Conservation (phyloP, 352 stramenopile species). For the Phytophthora cryptogea region DNA sequence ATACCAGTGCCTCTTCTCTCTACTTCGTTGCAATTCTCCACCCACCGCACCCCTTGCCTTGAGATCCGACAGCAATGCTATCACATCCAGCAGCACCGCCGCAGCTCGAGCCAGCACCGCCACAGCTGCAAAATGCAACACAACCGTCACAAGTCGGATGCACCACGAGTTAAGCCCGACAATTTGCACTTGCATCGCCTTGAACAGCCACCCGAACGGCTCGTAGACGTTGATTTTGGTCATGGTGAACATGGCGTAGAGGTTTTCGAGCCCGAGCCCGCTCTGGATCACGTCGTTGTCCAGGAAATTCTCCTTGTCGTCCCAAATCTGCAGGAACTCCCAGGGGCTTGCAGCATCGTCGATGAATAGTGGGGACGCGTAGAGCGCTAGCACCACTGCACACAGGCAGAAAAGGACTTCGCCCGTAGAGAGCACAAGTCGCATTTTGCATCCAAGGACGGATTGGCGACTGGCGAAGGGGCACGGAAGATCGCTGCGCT, state of each 20-base stretch:
- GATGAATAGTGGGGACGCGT: slow-evolving; percentile 22
- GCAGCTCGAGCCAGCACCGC: slow-evolving; percentile 34
- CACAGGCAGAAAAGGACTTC: slow-evolving; percentile 27
- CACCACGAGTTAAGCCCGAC: slow-evolving; percentile 43
- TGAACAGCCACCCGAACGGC: slow-evolving; percentile 67
- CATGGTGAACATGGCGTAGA: slow-evolving; percentile 56
- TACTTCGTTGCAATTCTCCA: neutral
- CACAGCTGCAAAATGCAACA: slow-evolving; percentile 43
- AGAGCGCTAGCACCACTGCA: slow-evolving; percentile 7
- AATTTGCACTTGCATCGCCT: slow-evolving; percentile 45
- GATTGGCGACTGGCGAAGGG: slow-evolving; percentile 3
- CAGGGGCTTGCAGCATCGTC: slow-evolving; percentile 25
- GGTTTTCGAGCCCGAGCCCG: slow-evolving; percentile 32
- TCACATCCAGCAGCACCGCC: slow-evolving; percentile 29
- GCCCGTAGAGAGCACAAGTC: slow-evolving; percentile 22
- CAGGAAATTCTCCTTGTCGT: slow-evolving; percentile 67
- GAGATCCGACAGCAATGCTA: slow-evolving; percentile 21
- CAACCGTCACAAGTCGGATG: slow-evolving; percentile 46
- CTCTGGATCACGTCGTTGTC: slow-evolving; percentile 51
- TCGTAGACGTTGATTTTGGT: slow-evolving; percentile 73
- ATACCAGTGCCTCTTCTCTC: slow-evolving; percentile 9
- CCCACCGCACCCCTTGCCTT: neutral
- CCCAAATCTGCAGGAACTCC: slow-evolving; percentile 58
- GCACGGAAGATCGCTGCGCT: slow-evolving; percentile 17
- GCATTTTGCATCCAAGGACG: slow-evolving; percentile 20